phyloP scores from a whole-genome alignment of 2,329 filamentous ascomycete species.

The Fusarium torreyae region DNA sequence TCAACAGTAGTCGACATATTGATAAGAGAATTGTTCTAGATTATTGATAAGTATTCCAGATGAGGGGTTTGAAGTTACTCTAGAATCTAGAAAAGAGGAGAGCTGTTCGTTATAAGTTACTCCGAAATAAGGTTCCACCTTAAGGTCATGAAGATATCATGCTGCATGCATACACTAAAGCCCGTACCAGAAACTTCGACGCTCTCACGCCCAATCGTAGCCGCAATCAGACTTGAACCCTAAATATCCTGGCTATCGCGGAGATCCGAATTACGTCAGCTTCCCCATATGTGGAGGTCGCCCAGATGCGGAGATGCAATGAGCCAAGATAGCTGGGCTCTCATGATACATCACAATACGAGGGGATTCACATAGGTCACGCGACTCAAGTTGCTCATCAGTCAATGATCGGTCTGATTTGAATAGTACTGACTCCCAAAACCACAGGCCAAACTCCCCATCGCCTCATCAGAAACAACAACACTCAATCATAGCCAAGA shows the following conservation, averaged over 20 bases:
- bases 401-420: constrained; percentile 39
- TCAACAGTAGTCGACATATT: constrained; percentile 44
- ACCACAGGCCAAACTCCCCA: constrained; percentile 44
- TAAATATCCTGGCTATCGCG: constrained; percentile 26
- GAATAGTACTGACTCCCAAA: constrained; percentile 40
- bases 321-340: constrained; percentile 21
- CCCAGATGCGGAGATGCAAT: constrained; percentile 29
- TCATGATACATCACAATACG: constrained; percentile 4
- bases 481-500: constrained; percentile 32
- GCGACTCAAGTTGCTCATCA: constrained; percentile 1
- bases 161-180: constrained; percentile 28
- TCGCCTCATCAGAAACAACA: constrained; percentile 45
- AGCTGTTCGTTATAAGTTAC: constrained; percentile 25
- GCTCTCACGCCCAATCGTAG: constrained; percentile 22
- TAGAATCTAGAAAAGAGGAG: constrained; percentile 22
- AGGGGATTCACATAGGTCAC: constrained; percentile 20
- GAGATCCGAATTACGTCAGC: constrained; percentile 44
- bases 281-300: constrained; percentile 36
- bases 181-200: constrained; percentile 28
- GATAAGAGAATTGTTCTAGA: not conserved
- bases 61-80: constrained; percentile 6
- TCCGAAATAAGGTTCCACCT: constrained; percentile 40
- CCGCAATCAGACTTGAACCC: constrained; percentile 25
- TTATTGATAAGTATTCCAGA: constrained; percentile 11
- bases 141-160: constrained; percentile 43